Conservation (phyloP, 441 rosid genomes). For the Eruca vesicaria region DNA sequence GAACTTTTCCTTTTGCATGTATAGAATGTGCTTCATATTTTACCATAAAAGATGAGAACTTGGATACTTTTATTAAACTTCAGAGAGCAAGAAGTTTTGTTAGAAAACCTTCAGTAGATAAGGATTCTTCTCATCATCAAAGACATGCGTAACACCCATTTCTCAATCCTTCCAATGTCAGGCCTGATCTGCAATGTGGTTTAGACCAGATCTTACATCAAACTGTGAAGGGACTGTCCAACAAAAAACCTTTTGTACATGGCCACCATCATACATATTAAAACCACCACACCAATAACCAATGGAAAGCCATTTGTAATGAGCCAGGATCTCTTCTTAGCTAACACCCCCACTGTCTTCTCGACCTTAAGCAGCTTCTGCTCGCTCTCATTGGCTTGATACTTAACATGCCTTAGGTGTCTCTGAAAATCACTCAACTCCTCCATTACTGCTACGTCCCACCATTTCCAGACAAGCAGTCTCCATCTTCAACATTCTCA, state of each 20-base stretch:
- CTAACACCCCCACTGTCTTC: too few species aligned
- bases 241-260: too few species aligned
- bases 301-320: too few species aligned
- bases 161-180: conserved; percentile 33
- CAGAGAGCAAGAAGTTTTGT: neutral
- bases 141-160: conserved; percentile 36
- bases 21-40: conserved; percentile 74
- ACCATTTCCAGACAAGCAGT: neutral
- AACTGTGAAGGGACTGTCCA: too few species aligned
- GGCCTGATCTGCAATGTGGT: conserved; percentile 30
- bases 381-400: too few species aligned
- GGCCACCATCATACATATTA: too few species aligned
- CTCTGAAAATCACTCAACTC: too few species aligned
- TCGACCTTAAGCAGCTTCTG: too few species aligned
- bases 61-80: neutral
- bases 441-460: too few species aligned
- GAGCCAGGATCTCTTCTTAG: too few species aligned
- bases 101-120: conserved; percentile 23
- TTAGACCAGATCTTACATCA: neutral
- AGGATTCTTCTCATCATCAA: conserved; percentile 22
- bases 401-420: too few species aligned
- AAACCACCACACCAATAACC: too few species aligned
- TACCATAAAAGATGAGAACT: conserved; percentile 10
- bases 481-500: neutral
- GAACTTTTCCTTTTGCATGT: conserved; percentile 95